Evolutionary conservation across 208 protist species (phyloP).

Genomic region (Sergeia podlipaevii): DNA sequence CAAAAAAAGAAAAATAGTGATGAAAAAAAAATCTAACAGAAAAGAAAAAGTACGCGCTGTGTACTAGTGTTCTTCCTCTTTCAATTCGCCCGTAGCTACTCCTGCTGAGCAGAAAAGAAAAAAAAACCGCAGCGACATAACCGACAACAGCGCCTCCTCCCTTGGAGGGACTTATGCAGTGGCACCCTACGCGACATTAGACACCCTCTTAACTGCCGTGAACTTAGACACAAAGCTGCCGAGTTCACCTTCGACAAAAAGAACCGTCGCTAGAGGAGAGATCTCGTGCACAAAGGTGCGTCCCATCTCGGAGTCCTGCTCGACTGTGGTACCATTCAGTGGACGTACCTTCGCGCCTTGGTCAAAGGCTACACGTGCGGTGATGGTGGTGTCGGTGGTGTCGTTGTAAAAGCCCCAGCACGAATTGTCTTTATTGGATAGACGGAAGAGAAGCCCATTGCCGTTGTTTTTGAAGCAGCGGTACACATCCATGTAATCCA

Average conservation of each 20-base stretch:
- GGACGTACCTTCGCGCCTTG: slow-evolving; percentile 10
- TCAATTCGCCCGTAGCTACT: too few species aligned
- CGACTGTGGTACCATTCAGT: slow-evolving; percentile 11
- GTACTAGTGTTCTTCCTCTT: too few species aligned
- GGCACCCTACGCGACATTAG: too few species aligned
- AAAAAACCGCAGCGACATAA: too few species aligned
- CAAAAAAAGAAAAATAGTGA: too few species aligned
- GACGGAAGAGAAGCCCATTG: slow-evolving; percentile 64
- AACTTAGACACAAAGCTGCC: slow-evolving; percentile 9
- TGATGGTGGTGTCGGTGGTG: slow-evolving; percentile 28
- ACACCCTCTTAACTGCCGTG: slow-evolving; percentile 22
- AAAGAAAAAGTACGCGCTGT: too few species aligned
- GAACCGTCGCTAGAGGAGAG: background rate
- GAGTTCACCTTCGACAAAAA: slow-evolving; percentile 2
- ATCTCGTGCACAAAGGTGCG: background rate
- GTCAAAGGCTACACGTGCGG: slow-evolving; percentile 26
- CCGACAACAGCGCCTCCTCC: too few species aligned
- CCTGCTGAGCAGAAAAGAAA: too few species aligned
- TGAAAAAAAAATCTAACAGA: too few species aligned
- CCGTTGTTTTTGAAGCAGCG: slow-evolving; percentile 62
- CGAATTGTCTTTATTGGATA: slow-evolving; percentile 34
- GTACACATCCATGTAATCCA: slow-evolving; percentile 46
- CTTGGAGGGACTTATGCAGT: too few species aligned
- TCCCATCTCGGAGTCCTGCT: background rate
- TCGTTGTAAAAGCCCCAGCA: slow-evolving; percentile 78